Conservation (phyloP, 345 rosid species). For the Rubroshorea leprosula region DNA sequence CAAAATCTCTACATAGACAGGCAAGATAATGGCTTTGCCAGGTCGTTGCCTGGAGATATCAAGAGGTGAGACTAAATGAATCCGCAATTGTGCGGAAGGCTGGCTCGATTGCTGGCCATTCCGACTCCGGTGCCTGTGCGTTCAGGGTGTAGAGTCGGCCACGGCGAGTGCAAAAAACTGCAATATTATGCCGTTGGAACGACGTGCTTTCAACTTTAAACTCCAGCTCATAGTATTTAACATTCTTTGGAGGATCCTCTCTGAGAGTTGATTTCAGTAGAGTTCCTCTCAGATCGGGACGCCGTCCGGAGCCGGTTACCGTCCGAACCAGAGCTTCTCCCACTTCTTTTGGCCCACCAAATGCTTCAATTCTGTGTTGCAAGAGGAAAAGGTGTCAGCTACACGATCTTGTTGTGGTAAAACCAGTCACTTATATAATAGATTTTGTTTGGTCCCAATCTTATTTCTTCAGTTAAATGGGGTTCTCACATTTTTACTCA, state of each 20-base stretch:
- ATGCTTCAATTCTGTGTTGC: constrained; percentile 60
- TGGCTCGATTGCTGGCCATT: constrained; percentile 51
- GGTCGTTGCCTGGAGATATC: too few species aligned
- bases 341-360: constrained; percentile 78
- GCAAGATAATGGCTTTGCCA: background rate
- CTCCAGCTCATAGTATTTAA: constrained; percentile 66
- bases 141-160: constrained; percentile 68
- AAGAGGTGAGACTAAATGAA: constrained; percentile 52
- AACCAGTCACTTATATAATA: too few species aligned
- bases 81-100: constrained; percentile 44
- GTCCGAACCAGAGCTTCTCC: constrained; percentile 67
- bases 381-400: background rate
- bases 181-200: constrained; percentile 62
- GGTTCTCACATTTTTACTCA: too few species aligned
- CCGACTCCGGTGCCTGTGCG: constrained; percentile 67
- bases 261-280: constrained; percentile 48
- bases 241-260: constrained; percentile 37
- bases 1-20: background rate
- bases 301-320: constrained; percentile 44
- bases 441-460: too few species aligned
- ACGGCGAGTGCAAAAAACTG: constrained; percentile 52
- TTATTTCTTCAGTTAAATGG: too few species aligned
- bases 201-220: constrained; percentile 68
- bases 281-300: constrained; percentile 49
- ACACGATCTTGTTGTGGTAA: too few species aligned